Conservation (phyloP, 2,329 filamentous ascomycete species). For the Sclerotinia nivalis region DNA sequence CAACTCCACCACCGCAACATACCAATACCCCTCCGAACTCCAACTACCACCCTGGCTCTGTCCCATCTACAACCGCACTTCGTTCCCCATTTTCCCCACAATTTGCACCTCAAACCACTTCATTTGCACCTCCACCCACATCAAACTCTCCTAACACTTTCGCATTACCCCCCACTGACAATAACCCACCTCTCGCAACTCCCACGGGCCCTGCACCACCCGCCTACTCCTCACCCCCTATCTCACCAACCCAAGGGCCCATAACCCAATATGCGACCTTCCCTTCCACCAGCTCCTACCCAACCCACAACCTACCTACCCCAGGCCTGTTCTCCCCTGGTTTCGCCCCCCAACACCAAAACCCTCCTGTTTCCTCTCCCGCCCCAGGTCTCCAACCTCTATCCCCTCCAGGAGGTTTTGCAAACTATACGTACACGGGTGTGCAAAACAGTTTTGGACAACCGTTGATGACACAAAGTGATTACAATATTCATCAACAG, state of each 20-base stretch:
- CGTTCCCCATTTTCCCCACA: conserved; percentile 30
- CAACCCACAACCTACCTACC: conserved; percentile 44
- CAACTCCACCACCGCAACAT: conserved; percentile 15
- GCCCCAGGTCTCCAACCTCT: conserved; percentile 19
- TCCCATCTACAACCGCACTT: conserved; percentile 35
- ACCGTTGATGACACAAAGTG: conserved; percentile 42
- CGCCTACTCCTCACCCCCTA: conserved; percentile 15
- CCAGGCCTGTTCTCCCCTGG: conserved; percentile 32
- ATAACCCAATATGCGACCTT: conserved; percentile 49
- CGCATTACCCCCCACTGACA: conserved; percentile 33
- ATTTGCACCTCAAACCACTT: conserved; percentile 23
- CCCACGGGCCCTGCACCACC: conserved; percentile 27
- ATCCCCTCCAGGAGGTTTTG: conserved; percentile 55
- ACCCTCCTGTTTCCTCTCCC: conserved; percentile 18
- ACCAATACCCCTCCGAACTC: conserved; percentile 23
- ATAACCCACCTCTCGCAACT: conserved; percentile 5
- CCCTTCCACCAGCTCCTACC: conserved; percentile 48
- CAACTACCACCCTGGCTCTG: conserved; percentile 43
- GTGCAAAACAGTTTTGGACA: conserved; percentile 29
- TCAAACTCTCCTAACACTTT: conserved; percentile 34
- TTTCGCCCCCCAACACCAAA: conserved; percentile 23
- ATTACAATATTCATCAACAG: conserved; percentile 67
- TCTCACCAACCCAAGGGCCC: conserved; percentile 30
- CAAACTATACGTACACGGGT: conserved; percentile 52
- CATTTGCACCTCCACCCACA: conserved; percentile 33